A percentile compares a stretch with the other conserved stretches of the same genome.
These are phyloP conservation scores for Nectriaceae sp. DNA, from an alignment of 2,329 filamentous ascomycete species.

Conservation along the genomic window DNA sequence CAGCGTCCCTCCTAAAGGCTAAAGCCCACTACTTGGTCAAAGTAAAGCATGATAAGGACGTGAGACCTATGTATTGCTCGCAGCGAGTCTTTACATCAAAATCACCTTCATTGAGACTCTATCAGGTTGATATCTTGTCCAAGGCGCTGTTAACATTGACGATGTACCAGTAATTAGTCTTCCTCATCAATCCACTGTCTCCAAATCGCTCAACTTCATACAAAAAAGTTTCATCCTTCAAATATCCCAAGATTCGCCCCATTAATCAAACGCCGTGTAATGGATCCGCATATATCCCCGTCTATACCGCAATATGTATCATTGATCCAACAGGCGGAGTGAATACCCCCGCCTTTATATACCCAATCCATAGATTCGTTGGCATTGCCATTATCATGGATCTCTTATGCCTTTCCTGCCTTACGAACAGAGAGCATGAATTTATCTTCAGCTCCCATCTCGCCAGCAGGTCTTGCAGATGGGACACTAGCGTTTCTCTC, in stretches of 20 bases:
- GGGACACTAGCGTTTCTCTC: constrained; percentile 31
- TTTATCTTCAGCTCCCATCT: constrained; percentile 50
- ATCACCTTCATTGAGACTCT: too few species aligned
- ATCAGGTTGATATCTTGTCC: too few species aligned
- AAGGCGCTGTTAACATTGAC: too few species aligned
- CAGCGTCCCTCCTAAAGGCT: neutral
- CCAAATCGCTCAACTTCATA: constrained; percentile 10
- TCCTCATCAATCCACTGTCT: constrained; percentile 5
- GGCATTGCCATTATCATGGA: constrained; percentile 9
- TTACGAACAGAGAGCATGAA: constrained; percentile 39
- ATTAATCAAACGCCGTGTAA: constrained; percentile 24
- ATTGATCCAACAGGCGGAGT: constrained; percentile 5
- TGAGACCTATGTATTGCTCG: constrained; percentile 3
- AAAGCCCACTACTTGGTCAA: neutral
- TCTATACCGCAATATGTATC: constrained; percentile 28
- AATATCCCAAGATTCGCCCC: constrained; percentile 17
- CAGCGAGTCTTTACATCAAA: too few species aligned
- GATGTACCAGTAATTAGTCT: too few species aligned
- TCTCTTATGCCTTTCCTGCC: constrained; percentile 34
- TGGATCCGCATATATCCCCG: constrained; percentile 20
- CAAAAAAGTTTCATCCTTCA: constrained; percentile 16
- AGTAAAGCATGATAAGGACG: neutral
- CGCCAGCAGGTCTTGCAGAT: constrained; percentile 39
- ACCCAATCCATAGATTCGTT: constrained; percentile 10
- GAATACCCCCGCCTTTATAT: constrained; percentile 9